These are phyloP conservation scores for Mortierella polycephala DNA, from an alignment of 371 early-diverging fungal genomes.

Conservation along the genomic window DNA sequence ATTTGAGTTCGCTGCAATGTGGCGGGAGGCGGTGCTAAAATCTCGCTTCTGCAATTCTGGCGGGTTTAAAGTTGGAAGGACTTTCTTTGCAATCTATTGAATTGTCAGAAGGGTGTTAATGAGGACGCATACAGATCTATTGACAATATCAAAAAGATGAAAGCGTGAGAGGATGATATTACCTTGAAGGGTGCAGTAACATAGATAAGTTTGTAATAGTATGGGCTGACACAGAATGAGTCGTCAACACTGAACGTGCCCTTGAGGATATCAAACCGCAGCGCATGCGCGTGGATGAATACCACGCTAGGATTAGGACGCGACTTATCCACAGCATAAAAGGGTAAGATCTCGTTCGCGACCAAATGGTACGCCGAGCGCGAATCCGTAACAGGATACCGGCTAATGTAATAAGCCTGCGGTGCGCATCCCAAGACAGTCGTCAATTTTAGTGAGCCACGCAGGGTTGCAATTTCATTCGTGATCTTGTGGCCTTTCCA, in stretches of 20 bases:
- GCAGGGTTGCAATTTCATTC: slow-evolving; percentile 51
- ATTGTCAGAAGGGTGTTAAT: background rate
- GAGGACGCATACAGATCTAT: background rate
- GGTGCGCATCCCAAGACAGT: slow-evolving; percentile 62
- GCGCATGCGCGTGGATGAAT: slow-evolving; percentile 58
- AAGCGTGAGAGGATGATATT: slow-evolving; percentile 61
- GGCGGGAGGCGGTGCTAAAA: no score
- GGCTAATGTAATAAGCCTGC: slow-evolving; percentile 57
- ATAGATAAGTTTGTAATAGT: slow-evolving; percentile 55
- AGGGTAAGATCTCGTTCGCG: slow-evolving; percentile 57
- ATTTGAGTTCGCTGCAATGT: no score
- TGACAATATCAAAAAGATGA: background rate
- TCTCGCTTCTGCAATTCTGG: no score
- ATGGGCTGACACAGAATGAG: slow-evolving; percentile 61
- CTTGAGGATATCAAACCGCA: slow-evolving; percentile 60
- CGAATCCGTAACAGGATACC: slow-evolving; percentile 54
- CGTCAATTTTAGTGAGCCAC: slow-evolving; percentile 46
- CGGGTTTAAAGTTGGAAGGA: no score
- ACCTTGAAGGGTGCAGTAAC: slow-evolving; percentile 53
- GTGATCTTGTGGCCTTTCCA: slow-evolving; percentile 57
- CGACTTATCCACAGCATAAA: slow-evolving; percentile 38
- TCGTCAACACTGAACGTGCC: slow-evolving; percentile 61
- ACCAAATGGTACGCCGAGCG: slow-evolving; percentile 57
- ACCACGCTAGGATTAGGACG: slow-evolving; percentile 56
- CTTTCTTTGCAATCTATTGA: no score